Evolutionary conservation across 371 early-diverging fungal genomes (phyloP).

Genomic region (Fennellomyces sp.): DNA sequence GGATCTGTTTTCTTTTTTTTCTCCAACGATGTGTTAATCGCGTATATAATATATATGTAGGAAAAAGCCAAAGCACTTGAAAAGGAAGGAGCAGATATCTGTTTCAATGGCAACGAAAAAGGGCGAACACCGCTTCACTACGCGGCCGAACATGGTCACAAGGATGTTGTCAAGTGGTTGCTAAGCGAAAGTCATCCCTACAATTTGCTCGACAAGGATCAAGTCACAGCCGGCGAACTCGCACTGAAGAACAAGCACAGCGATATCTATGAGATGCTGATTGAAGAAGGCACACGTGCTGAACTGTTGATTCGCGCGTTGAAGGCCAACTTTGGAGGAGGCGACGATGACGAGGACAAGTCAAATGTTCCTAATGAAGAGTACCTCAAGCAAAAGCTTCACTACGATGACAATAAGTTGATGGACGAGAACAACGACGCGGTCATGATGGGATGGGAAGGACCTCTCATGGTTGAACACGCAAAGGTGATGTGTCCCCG

Average conservation of each 20-base stretch:
- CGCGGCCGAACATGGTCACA: conserved; percentile 48
- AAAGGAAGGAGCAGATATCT: conserved; percentile 44
- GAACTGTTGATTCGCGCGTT: conserved; percentile 78
- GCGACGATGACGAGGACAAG: conserved; percentile 27
- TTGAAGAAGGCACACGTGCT: conserved; percentile 83
- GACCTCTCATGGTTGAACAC: conserved; percentile 90
- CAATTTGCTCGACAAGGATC: conserved; percentile 42
- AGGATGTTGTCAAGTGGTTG: conserved; percentile 60
- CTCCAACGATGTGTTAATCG: not conserved
- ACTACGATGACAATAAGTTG: conserved; percentile 76
- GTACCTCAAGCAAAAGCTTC: conserved; percentile 76
- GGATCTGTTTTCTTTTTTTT: not conserved
- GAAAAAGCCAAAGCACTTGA: conserved; percentile 36
- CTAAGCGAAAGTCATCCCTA: conserved; percentile 61
- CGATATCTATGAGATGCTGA: conserved; percentile 58
- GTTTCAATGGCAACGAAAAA: conserved; percentile 40
- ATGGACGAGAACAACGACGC: conserved; percentile 89
- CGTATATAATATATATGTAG: conserved; percentile 17
- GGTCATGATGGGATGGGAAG: conserved; percentile 99
- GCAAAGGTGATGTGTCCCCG: conserved; percentile 78
- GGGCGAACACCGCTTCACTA: conserved; percentile 53
- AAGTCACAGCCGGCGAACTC: conserved; percentile 55
- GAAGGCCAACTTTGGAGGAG: conserved; percentile 32
- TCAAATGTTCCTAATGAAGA: conserved; percentile 66
- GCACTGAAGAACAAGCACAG: conserved; percentile 56